Percentiles rank a stretch among this genome's conserved stretches.
These are phyloP conservation scores for Colletotrichum gigasporum DNA, from an alignment of 2,329 filamentous ascomycete species.

Conservation along the genomic window DNA sequence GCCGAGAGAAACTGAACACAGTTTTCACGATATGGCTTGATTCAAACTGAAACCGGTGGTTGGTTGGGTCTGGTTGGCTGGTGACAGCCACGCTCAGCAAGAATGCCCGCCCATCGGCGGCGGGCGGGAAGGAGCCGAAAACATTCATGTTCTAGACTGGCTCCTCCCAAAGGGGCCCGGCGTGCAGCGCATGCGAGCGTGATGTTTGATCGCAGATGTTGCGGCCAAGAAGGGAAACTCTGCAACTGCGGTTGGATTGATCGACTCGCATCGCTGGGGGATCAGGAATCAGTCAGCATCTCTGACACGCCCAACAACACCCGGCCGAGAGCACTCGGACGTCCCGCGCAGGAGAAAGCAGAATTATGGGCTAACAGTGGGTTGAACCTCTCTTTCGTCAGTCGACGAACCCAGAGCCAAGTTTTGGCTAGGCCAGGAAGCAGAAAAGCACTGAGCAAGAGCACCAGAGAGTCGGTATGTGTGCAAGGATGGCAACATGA, in stretches of 20 bases:
- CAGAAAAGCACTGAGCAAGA: slow-evolving; percentile 5
- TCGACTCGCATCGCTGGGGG: background rate
- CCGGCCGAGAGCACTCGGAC: slow-evolving; percentile 9
- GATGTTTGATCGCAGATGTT: background rate
- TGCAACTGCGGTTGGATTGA: slow-evolving; percentile 3
- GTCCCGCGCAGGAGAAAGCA: background rate
- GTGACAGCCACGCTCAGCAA: background rate
- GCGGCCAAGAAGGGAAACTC: background rate
- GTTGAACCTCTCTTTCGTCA: background rate
- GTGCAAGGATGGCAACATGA: slow-evolving; percentile 22
- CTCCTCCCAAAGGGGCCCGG: background rate
- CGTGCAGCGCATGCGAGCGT: background rate
- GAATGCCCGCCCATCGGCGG: slow-evolving; percentile 4
- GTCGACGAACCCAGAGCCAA: background rate
- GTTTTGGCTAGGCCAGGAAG: background rate
- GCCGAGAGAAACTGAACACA: background rate
- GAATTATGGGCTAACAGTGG: slow-evolving; percentile 1
- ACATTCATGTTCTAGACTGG: slow-evolving; percentile 21
- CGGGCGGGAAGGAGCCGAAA: slow-evolving; percentile 12
- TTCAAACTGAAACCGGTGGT: slow-evolving; percentile 21
- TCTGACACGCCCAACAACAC: background rate
- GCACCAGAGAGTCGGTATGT: slow-evolving; percentile 13
- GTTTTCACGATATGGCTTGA: slow-evolving; percentile 1
- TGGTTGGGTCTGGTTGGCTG: background rate
- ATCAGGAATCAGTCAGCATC: background rate